phyloP scores from a whole-genome alignment of 805 yeast species.

The Saturnispora diversa region DNA sequence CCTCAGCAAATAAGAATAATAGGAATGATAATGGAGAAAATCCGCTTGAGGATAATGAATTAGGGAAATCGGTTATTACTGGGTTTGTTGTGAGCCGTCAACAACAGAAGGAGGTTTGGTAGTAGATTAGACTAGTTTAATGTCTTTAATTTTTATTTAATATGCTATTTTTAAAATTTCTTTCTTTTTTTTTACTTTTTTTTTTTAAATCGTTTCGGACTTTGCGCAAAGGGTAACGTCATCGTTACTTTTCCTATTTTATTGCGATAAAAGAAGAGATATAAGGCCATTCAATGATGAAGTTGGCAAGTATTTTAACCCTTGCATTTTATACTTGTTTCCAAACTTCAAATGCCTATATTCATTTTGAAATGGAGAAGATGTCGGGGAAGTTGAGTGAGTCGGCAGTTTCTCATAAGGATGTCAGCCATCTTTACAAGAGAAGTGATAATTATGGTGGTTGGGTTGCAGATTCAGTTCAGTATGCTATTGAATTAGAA shows the following conservation, averaged over 20 bases:
- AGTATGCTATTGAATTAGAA: conserved; percentile 35
- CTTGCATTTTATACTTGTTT: not conserved
- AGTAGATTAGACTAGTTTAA: no score
- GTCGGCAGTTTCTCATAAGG: not conserved
- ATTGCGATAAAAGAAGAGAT: no score
- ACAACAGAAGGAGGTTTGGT: conserved; percentile 4
- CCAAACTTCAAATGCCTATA: not conserved
- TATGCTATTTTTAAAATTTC: no score
- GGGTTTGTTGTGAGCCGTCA: conserved; percentile 8
- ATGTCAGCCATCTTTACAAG: conserved; percentile 3
- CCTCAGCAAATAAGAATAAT: not conserved
- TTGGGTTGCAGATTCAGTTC: conserved; percentile 24
- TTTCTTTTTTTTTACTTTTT: no score
- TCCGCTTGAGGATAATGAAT: conserved; percentile 1
- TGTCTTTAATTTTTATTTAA: no score
- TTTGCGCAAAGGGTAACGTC: no score
- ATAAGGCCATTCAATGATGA: no score
- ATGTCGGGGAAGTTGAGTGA: not conserved
- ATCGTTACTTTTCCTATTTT: no score
- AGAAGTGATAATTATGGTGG: conserved; percentile 5
- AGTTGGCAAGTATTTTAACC: no score
- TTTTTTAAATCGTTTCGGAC: no score
- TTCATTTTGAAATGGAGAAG: not conserved
- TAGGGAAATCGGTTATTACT: conserved; percentile 5
- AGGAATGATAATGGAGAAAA: not conserved